Conservation (phyloP, 83 land plant species). For the Diphasiastrum complanatum region DNA sequence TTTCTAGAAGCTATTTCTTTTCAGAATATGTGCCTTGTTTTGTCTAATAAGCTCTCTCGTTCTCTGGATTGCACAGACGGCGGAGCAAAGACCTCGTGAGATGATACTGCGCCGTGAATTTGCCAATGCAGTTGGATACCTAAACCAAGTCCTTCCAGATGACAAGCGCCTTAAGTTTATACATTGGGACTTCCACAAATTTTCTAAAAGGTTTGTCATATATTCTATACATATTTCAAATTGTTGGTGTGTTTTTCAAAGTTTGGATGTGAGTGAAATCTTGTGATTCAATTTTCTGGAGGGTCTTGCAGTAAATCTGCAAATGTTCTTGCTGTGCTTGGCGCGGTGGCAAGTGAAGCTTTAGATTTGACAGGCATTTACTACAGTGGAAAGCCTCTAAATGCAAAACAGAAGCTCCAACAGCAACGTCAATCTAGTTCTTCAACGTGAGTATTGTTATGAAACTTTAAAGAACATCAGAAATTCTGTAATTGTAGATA, state of each 20-base stretch:
- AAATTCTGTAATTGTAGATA: no score
- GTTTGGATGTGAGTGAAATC: no score
- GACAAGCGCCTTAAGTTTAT: slow-evolving; percentile 86
- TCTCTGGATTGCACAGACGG: no score
- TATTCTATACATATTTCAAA: no score
- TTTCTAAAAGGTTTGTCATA: slow-evolving; percentile 94
- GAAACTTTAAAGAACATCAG: no score
- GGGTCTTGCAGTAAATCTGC: slow-evolving; percentile 72
- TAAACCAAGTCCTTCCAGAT: slow-evolving; percentile 76
- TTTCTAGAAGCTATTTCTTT: no score
- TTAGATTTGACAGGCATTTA: slow-evolving; percentile 93
- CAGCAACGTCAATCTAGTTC: slow-evolving; percentile 7
- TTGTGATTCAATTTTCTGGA: no score
- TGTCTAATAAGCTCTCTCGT: no score
- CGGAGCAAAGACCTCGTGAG: slow-evolving; percentile 96
- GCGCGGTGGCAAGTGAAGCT: slow-evolving; percentile 83
- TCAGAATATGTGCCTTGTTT: slow-evolving; percentile 5
- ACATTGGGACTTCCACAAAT: slow-evolving; percentile 98
- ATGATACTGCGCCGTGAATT: slow-evolving; percentile 98
- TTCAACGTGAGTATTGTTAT: slow-evolving; percentile 7
- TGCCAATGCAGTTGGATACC: slow-evolving; percentile 88
- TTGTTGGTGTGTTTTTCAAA: no score
- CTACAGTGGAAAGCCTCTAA: slow-evolving; percentile 69
- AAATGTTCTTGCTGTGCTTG: slow-evolving; percentile 95
- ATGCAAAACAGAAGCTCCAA: slow-evolving; percentile 26